Base-by-base conservation (phyloP, 306 rosid species). In the Cucurbita moschata region DNA sequence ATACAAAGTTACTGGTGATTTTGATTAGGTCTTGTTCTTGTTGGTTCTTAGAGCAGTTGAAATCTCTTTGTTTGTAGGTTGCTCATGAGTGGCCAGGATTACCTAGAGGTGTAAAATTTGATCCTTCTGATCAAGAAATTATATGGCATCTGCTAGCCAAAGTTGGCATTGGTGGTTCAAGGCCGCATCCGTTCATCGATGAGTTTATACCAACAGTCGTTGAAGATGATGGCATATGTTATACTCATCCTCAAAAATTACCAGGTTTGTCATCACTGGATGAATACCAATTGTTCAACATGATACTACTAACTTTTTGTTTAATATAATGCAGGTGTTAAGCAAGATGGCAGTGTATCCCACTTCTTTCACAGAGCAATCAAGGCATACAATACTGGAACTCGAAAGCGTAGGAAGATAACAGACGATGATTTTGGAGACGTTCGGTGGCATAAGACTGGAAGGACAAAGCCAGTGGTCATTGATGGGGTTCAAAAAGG, bases 371-470 rank as follows among this genome's bases (percentile, higher is more conserved):
- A 88, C 50, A 78, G 87, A 83, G 83, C 90, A 57, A 82, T 79
- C 77, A 88, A 88, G 87, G 94, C 94, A 64, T 88, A 88, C 60
- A 86, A 77, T 43, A 84, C 87, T 2, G 94, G 94, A 58, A 79
- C 71, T 19, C 85, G 94, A 56, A 88, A 88, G 73, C 94, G 90
- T 70, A 74, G 94, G n/a, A 88, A 86, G 80, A 81, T 88, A 75
- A 78, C 58, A 7, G 84, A 47, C 15, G 82, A 80, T 47, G 88
- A 84, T 83, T 77, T 61, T 16, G 87, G 88, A 72, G 90, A 84
- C 74, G 87, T 84, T 63, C 92, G 90, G 49, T 88, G 92, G 92
- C 92, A 88, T 77, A 88, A 88, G 83, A 88, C 92, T 30, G 92
- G 92, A 75, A 84, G 7, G 76, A 88, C 92, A 55, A 88, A 88